A percentile compares a stretch with the other conserved stretches of the same genome.
phyloP scores from a whole-genome alignment of 2,329 filamentous ascomycete species.

The Elsinoe arachidis region DNA sequence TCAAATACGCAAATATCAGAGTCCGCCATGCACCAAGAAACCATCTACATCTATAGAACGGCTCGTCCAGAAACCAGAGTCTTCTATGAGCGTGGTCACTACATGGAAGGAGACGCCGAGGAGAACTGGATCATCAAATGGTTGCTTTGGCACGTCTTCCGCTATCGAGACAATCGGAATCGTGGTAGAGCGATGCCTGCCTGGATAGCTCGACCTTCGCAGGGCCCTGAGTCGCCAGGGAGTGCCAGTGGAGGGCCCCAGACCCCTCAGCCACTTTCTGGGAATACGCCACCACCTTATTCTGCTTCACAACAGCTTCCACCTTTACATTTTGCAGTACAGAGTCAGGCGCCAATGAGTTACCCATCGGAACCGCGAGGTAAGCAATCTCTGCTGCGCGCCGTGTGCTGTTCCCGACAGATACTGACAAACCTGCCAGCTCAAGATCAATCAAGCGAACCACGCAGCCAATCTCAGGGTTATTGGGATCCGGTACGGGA shows the following conservation, averaged over 20 bases:
- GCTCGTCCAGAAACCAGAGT: slow-evolving; percentile 32
- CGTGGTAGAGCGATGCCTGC: slow-evolving; percentile 20
- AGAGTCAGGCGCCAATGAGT: background rate
- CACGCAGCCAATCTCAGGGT: slow-evolving; percentile 12
- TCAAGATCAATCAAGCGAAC: slow-evolving; percentile 1
- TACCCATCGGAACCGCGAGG: slow-evolving; percentile 8
- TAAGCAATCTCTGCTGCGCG: background rate
- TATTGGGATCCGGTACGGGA: slow-evolving; percentile 28
- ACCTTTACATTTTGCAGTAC: background rate
- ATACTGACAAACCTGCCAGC: background rate
- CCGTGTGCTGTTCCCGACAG: too few species aligned
- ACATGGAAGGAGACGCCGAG: slow-evolving; percentile 33
- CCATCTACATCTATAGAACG: slow-evolving; percentile 33
- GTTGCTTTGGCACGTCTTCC: slow-evolving; percentile 45
- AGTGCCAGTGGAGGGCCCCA: background rate
- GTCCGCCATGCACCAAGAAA: slow-evolving; percentile 39
- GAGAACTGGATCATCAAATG: slow-evolving; percentile 45
- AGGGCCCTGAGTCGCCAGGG: background rate
- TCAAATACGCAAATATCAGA: slow-evolving; percentile 41
- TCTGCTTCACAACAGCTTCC: background rate
- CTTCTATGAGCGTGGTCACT: slow-evolving; percentile 36
- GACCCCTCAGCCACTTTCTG: background rate
- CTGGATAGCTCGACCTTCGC: slow-evolving; percentile 10
- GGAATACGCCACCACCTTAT: background rate
- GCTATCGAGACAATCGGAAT: slow-evolving; percentile 36